Percentiles rank a stretch among this genome's conserved stretches.
These are phyloP conservation scores for Pythium sp. DNA, from an alignment of 352 stramenopile genomes.

Conservation along the genomic window DNA sequence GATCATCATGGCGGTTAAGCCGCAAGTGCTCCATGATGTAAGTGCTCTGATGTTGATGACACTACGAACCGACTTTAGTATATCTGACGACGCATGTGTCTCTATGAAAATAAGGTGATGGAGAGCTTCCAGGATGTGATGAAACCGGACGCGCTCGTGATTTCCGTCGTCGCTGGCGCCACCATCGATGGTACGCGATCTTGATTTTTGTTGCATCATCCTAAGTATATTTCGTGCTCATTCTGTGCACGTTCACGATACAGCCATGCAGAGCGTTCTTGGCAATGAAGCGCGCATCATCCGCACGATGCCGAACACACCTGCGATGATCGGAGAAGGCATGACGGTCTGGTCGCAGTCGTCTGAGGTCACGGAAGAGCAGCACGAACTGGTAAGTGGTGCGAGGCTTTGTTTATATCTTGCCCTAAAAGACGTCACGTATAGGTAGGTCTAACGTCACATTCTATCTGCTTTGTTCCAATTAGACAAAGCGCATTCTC, in stretches of 20 bases:
- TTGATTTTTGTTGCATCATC: too few relatives aligned
- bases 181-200: constrained; percentile 53
- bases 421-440: too few relatives aligned
- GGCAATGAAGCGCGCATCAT: constrained; percentile 81
- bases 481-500: constrained; percentile 81
- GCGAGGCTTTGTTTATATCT: background rate
- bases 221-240: background rate
- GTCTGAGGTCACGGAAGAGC: constrained; percentile 66
- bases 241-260: background rate
- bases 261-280: constrained; percentile 51
- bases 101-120: constrained; percentile 36
- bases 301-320: constrained; percentile 96
- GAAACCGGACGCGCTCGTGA: constrained; percentile 56
- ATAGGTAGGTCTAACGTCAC: background rate
- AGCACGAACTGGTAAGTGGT: constrained; percentile 51
- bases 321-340: constrained; percentile 92
- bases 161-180: constrained; percentile 84
- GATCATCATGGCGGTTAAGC: constrained; percentile 93
- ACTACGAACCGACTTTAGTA: background rate
- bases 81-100: background rate
- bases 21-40: constrained; percentile 90
- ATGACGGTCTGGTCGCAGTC: constrained; percentile 94
- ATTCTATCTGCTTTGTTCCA: background rate
- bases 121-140: constrained; percentile 58
- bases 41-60: background rate